Conservation (phyloP, 805 yeast species). For the Wickerhamiella brachini region DNA sequence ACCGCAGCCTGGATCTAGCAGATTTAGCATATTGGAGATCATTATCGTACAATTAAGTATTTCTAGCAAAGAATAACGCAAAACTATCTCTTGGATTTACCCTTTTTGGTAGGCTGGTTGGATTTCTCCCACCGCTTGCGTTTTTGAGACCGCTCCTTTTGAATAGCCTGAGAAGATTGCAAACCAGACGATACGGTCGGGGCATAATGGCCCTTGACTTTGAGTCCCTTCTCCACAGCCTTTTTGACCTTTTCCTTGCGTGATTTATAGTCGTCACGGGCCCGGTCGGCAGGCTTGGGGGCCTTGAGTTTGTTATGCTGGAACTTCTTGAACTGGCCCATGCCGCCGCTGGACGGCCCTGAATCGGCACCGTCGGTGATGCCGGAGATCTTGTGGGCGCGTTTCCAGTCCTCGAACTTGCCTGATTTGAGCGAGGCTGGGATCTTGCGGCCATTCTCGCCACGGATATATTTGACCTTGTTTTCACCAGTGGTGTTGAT, state of each 20-base stretch:
- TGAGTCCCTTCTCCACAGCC: conserved; percentile 63
- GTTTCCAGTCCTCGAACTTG: conserved; percentile 83
- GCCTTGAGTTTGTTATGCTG: conserved; percentile 64
- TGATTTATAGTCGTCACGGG: conserved; percentile 68
- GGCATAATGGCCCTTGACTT: conserved; percentile 39
- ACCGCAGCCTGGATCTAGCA: no score
- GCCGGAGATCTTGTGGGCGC: conserved; percentile 40
- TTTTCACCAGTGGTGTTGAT: conserved; percentile 61
- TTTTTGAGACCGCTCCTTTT: conserved; percentile 55
- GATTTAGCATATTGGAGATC: no score
- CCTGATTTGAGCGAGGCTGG: conserved; percentile 91
- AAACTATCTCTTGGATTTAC: background rate
- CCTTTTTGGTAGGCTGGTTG: conserved; percentile 11
- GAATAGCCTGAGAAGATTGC: conserved; percentile 55
- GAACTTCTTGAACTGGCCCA: conserved; percentile 28
- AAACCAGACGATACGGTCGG: conserved; percentile 37
- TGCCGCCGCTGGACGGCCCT: conserved; percentile 18
- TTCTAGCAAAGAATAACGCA: no score
- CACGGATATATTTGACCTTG: conserved; percentile 59
- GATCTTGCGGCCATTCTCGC: conserved; percentile 84
- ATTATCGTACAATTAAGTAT: no score
- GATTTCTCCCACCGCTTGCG: conserved; percentile 64
- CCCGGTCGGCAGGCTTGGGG: conserved; percentile 84
- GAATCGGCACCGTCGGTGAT: conserved; percentile 44
- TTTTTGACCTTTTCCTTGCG: conserved; percentile 72